Base-by-base conservation (phyloP, 352 stramenopile species). In the Globisporangium uncinulatum region DNA sequence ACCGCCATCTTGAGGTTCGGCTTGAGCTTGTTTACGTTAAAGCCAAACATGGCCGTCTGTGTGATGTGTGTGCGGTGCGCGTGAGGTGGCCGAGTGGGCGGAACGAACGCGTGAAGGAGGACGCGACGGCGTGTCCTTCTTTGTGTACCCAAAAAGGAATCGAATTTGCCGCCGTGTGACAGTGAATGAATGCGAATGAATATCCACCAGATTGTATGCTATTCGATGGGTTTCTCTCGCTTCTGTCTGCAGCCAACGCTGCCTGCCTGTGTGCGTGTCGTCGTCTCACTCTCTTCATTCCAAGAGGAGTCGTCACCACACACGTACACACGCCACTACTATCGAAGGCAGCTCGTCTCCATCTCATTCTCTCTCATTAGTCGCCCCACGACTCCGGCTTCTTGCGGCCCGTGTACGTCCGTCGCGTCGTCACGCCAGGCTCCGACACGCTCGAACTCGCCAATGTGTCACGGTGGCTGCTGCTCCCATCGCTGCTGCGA, bases 1-100 rank as follows among this genome's bases (percentile, higher is more conserved):
- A 96, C 77, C n/a, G 86, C 86, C 89, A 97, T 97, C 76, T 96
- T 96, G 46, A 97, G 80, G 66, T 92, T 93, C 17, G 87, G 81
- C 77, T 96, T 96, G 61, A 95, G 83, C 76, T 96, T 96, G 59
- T 95, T 93, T 61, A 91, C 78, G 58, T 94, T 91, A 65, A 95
- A 96, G 56, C 85, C 84, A 57, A 94, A 94, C 82, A 96, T 94
- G 20, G 42, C 67, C 41, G 31, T 11, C 14, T 32, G 14, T 20
- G 34, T 17, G 54, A 10, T 32, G 14, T 20, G 34, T 17, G 54
- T 48, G 32, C 29, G 43, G 34, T n/a, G 50, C 32, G 41, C 14
- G 15, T 2, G 42, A 20, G 7, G 42, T 9, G 41, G 15, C 2
- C n/a, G 41, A 21, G 41, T 10, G 41, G 41, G 15, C 24, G 24